Conservation (phyloP, 192 early-diverging fungal species). For the Backusella westeae region DNA sequence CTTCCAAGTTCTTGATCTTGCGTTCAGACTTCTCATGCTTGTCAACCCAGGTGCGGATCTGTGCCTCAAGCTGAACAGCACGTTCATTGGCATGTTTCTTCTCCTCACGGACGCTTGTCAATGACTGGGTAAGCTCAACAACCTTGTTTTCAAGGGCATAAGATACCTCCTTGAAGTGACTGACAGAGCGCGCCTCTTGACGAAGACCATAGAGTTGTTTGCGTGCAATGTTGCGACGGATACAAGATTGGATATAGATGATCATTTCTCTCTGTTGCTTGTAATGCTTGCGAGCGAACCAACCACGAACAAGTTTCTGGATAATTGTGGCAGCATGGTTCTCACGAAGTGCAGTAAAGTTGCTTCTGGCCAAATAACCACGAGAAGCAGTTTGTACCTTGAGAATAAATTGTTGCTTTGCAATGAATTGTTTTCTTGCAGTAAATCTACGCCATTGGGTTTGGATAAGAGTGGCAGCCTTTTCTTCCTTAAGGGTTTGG, state of each 20-base stretch:
- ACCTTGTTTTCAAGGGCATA: slow-evolving; percentile 96
- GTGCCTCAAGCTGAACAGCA: slow-evolving; percentile 60
- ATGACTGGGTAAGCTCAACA: slow-evolving; percentile 84
- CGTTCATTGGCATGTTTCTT: slow-evolving; percentile 58
- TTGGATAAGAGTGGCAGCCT: slow-evolving; percentile 78
- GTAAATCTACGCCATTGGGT: slow-evolving; percentile 64
- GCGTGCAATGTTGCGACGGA: slow-evolving; percentile 72
- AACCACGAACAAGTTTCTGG: slow-evolving; percentile 72
- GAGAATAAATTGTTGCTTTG: slow-evolving; percentile 50
- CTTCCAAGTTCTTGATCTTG: slow-evolving; percentile 50
- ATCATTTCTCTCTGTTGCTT: slow-evolving; percentile 54
- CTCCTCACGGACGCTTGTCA: slow-evolving; percentile 69
- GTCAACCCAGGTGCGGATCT: slow-evolving; percentile 66
- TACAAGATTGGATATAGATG: slow-evolving; percentile 77
- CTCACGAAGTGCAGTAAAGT: slow-evolving; percentile 57
- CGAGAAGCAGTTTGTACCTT: slow-evolving; percentile 66
- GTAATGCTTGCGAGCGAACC: slow-evolving; percentile 59
- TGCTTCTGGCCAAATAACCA: slow-evolving; percentile 60
- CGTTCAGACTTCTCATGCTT: slow-evolving; percentile 66
- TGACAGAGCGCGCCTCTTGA: slow-evolving; percentile 85
- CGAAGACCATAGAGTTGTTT: slow-evolving; percentile 68
- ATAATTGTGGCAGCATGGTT: slow-evolving; percentile 72
- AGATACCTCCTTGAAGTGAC: slow-evolving; percentile 92
- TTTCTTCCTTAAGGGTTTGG: slow-evolving; percentile 54
- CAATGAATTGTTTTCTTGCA: slow-evolving; percentile 48